Evolutionary conservation across 768 basidiomycete species (phyloP).

Genomic region (Leccinum olivaceopallidum): DNA sequence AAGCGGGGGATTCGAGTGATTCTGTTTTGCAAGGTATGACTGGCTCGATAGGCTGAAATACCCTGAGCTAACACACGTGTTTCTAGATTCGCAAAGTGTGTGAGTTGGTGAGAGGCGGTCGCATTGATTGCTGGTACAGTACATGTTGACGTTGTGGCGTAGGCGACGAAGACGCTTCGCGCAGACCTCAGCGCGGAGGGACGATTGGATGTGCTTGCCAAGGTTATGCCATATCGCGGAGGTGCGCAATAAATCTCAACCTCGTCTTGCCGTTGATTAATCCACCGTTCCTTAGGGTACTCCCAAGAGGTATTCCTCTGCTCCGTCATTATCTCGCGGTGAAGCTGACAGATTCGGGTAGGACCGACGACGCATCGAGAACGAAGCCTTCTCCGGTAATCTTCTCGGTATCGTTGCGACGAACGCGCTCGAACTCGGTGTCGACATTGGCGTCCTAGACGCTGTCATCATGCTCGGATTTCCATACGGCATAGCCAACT

Average conservation of each 20-base stretch:
- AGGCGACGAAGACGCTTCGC: conserved; percentile 82
- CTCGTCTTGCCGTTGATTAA: not conserved
- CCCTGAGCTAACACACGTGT: not conserved
- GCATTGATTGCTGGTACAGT: not conserved
- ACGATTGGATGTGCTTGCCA: conserved; percentile 71
- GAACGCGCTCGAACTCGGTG: conserved; percentile 87
- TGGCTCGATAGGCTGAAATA: not conserved
- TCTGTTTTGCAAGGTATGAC: conserved; percentile 78
- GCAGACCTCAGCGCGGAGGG: conserved; percentile 72
- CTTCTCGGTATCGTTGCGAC: conserved; percentile 87
- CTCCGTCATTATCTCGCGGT: not conserved
- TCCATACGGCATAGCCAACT: conserved; percentile 76
- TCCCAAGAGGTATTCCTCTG: conserved; percentile 54
- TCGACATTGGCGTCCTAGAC: conserved; percentile 89
- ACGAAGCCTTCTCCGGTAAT: conserved; percentile 82
- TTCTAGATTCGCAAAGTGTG: conserved; percentile 75
- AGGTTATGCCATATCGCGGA: conserved; percentile 82
- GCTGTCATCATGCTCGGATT: conserved; percentile 90
- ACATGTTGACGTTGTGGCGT: conserved; percentile 21
- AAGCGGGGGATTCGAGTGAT: conserved; percentile 78
- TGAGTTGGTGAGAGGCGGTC: conserved; percentile 59
- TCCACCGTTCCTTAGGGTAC: conserved; percentile 51
- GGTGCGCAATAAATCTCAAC: conserved; percentile 44
- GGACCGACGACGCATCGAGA: conserved; percentile 81
- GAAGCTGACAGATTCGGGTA: conserved; percentile 26